Evolutionary conservation across 495 filamentous ascomycete species (phyloP), one percentile per base, ranked within the genome.

Genomic region (Opeltia flavorubescens): DNA sequence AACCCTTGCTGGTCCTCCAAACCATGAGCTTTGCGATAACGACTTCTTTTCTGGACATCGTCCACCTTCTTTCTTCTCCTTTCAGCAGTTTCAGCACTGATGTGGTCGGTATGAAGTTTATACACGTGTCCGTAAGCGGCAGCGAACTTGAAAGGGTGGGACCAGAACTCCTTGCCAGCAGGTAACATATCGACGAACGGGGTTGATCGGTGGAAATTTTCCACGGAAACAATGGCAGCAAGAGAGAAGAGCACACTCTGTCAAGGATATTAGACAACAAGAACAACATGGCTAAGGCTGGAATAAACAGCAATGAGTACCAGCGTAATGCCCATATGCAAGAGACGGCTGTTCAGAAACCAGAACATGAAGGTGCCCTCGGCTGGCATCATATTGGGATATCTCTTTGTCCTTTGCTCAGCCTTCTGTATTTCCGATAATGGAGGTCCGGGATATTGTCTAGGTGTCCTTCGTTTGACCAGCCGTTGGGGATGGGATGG

Each of bases 21-120:
- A 7, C 86, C 87, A 72, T 94, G 86, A 44, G 84, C 86, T 66
- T 81, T 75, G 40, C 84, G 77, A 62, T 83, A 95, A 62, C 80
- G 73, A 35, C 67, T 66, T 50, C 88, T 69, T 75, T 93, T 91
- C 59, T 75, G 66, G 29, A 84, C 80, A 66, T 95, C 88, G 31
- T 91, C 84, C 48, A 81, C 64, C 27, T 75, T 73, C 49, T 69
- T 68, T 46, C 72, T 66, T 31, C 87, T 71, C 66, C 75, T 75
- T 62, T 84, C 83, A 21, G 71, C 67, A 29, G 79, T 78, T 49
- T 75, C 59, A 50, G 72, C 70, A 3, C 78, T 74, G 20, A 66
- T 71, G 59, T 81, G 75, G 47, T 73, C 70, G 51, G 78, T 71
- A 55, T 86, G 74, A 71, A 94, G 68, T 41, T 72, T 71, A 60